These are phyloP conservation scores for Esteya vermicola DNA, from an alignment of 2,329 filamentous ascomycete genomes.

Conservation along the genomic window DNA sequence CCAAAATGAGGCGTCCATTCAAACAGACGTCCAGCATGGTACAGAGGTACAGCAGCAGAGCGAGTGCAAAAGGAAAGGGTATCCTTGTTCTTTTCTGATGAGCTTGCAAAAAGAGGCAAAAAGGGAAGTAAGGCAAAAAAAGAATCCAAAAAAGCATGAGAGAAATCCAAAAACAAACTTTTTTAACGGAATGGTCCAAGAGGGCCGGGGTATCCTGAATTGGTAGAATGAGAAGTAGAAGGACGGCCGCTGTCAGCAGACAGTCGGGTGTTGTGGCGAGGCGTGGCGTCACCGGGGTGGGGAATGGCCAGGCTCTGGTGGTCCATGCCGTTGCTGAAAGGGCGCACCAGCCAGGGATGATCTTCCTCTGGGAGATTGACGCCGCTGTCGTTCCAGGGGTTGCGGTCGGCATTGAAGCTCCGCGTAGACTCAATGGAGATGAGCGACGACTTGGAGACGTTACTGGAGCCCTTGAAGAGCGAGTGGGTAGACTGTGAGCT, in stretches of 20 bases:
- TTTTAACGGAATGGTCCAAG: constrained; percentile 83
- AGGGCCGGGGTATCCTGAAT: constrained; percentile 90
- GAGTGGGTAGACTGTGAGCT: constrained; percentile 69
- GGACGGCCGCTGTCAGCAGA: constrained; percentile 86
- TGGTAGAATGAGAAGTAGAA: constrained; percentile 86
- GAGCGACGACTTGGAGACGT: constrained; percentile 86
- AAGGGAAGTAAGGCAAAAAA: constrained; percentile 3
- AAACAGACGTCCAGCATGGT: too few relatives aligned
- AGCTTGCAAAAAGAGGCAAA: too few relatives aligned
- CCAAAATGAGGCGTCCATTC: too few relatives aligned
- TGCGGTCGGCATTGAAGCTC: constrained; percentile 79
- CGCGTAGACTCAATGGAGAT: constrained; percentile 92
- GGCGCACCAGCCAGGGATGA: constrained; percentile 47
- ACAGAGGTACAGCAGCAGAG: not conserved
- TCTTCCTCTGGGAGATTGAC: constrained; percentile 90
- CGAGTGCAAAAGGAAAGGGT: not conserved
- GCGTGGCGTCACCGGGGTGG: constrained; percentile 67
- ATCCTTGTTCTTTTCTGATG: constrained; percentile 11
- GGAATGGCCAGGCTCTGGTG: constrained; percentile 49
- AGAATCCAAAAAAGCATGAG: too few relatives aligned
- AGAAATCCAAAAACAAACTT: too few relatives aligned
- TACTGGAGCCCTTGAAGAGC: constrained; percentile 85
- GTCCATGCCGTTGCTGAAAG: constrained; percentile 50
- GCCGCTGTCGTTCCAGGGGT: constrained; percentile 96
- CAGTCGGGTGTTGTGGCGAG: constrained; percentile 68